Base-by-base conservation (phyloP, 2,329 filamentous ascomycete genomes). In the Alternaria infectoria region DNA sequence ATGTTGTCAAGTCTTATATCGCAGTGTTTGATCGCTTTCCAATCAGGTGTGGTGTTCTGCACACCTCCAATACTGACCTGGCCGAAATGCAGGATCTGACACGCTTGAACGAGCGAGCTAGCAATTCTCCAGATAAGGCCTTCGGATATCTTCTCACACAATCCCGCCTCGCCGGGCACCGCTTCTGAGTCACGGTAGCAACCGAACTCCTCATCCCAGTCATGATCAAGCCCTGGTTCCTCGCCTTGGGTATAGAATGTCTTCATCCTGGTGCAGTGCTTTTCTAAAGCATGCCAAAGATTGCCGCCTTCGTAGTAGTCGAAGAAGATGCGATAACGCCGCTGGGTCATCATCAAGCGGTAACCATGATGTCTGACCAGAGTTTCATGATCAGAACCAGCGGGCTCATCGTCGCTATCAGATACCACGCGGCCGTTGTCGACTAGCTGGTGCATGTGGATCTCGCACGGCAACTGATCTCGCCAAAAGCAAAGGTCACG, bases 271-370 rank as follows among this genome's bases (percentile, higher is more conserved):
- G 0, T 15, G 28, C 13, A 9, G 19, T 54, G 32, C 19, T 57
- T 54, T 6, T 26, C 11, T 12, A 64, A 13, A 2, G 43, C 47
- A 5, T n/a, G 17, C 12, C 10, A 26, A 11, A 65, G 57, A 46
- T 58, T 21, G 8, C 50, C 43, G n/a, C 43, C 36, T 11, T 47
- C 15, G 23, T 45, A 62, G 12, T 43, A 59, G 8, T 66, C 59
- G 17, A 65, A 19, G 44, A 59, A 68, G 2, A 68, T 6, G 12
- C 61, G 40, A 50, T 62, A 69, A 10, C 57, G 36, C 13, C 26
- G 47, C 23, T 63, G 45, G 3, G 21, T 13, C 63, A 69, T 68
- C 58, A 68, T 66, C 11, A 69, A 15, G 21, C 67, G 45, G 47
- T 63, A 55, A 5, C 62, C 65, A 8, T 52, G 40, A 23, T 56